Evolutionary conservation across 1,284 basidiomycete species (phyloP), one percentile per base, ranked within the genome.

Genomic region (Ustilago crameri): DNA sequence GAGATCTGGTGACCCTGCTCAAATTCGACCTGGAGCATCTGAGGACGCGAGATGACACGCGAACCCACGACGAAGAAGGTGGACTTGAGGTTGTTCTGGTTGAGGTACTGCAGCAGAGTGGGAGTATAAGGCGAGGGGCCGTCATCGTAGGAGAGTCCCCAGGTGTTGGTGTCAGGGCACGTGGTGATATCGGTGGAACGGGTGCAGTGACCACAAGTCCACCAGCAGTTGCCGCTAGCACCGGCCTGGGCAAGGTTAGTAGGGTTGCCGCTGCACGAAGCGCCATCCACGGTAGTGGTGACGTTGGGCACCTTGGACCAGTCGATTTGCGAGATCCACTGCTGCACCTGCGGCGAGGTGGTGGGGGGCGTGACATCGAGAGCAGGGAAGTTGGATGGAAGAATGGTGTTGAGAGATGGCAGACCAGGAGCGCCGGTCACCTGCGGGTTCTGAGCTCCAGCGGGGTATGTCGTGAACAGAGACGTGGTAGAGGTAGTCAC

Each of bases 61-160:
- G 93, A 95, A 53, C 93, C 93, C 20, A 96, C 90, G 46, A 93
- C 89, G 85, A 95, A 97, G 87, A 97, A 96, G 3, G 94, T 96
- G 5, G 93, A 88, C 22, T 85, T 86, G 74, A 95, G 80, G 55
- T 89, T 84, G 81, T 91, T 87, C 72, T 88, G 82, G 47, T 87
- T 82, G 51, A 97, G 86, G 81, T 87, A 93, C 53, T 89, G 84
- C 40, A 95, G 87, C 15, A 83, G 61, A 51, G 78, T 85, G n/a
- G 91, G 88, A 1, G 93, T 95, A 84, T 91, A 93, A 20, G 87
- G 88, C 49, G 88, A 89, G 47, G 94, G 95, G 24, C 92, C 92
- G 78, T 93, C 91, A 78, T 93, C 92, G 82, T 91, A 93, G 55
- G 84, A 84, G 37, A 85, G 75, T 76, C 86, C 86, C 85, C 92